Percentiles rank a stretch among this genome's conserved stretches.
These are phyloP conservation scores for Globisporangium barbulae DNA, from an alignment of 352 stramenopile species.

Conservation along the genomic window DNA sequence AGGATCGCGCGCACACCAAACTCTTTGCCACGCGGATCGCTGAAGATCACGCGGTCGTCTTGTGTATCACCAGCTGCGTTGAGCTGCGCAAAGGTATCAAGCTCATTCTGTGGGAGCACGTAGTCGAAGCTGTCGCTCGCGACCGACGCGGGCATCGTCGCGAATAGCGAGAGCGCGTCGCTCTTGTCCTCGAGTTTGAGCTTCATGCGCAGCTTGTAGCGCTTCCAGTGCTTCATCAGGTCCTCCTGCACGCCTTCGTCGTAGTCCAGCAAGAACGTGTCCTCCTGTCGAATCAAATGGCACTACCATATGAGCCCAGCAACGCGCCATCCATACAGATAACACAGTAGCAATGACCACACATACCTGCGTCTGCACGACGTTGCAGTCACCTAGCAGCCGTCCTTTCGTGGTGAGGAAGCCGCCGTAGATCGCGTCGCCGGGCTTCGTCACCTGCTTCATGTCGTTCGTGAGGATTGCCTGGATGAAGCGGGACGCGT, in stretches of 20 bases:
- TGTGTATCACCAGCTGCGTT: constrained; percentile 30
- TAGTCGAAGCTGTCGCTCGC: constrained; percentile 18
- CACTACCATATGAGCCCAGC: background rate
- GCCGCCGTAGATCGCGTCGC: constrained; percentile 68
- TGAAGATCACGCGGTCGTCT: constrained; percentile 35
- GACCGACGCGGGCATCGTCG: constrained; percentile 48
- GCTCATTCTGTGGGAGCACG: constrained; percentile 12
- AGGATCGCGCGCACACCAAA: constrained; percentile 72
- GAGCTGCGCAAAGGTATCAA: constrained; percentile 30
- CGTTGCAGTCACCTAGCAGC: constrained; percentile 71
- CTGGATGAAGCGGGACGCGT: constrained; percentile 76
- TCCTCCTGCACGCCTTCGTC: constrained; percentile 53
- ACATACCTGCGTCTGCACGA: constrained; percentile 56
- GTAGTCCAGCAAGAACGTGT: constrained; percentile 75
- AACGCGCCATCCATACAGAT: background rate
- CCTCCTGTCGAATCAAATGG: constrained; percentile 22
- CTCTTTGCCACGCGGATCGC: constrained; percentile 54
- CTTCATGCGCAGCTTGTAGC: constrained; percentile 88
- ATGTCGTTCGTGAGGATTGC: constrained; percentile 86
- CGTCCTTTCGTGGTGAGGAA: constrained; percentile 82
- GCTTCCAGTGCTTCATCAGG: constrained; percentile 82
- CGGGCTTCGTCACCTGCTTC: constrained; percentile 41
- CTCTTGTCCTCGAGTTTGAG: constrained; percentile 67
- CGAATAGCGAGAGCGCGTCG: constrained; percentile 41
- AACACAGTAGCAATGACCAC: background rate